Evolutionary conservation across 257 asterid species (phyloP).

Genomic region (Parsonsia alboflavescens): DNA sequence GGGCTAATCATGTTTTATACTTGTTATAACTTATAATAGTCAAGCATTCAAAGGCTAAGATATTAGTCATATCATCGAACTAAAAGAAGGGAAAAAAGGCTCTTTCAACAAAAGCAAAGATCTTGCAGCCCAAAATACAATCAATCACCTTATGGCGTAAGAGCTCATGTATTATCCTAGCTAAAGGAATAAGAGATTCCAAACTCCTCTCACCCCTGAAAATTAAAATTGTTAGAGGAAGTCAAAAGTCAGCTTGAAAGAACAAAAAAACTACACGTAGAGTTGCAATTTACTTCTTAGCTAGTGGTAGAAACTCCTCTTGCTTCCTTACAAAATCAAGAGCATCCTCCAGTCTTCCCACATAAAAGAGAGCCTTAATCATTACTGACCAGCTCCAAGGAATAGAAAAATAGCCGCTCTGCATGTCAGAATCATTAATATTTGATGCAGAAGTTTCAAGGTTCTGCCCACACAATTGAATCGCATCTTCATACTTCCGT

Average conservation of each 20-base stretch:
- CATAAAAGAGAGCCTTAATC: conserved; percentile 62
- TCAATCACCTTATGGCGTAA: conserved; percentile 71
- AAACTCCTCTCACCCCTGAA: conserved; percentile 45
- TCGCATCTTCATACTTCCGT: conserved; percentile 75
- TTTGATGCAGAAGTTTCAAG: conserved; percentile 45
- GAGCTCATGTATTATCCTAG: conserved; percentile 62
- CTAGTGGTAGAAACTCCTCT: conserved; percentile 44
- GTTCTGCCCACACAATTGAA: conserved; percentile 60
- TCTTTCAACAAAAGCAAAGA: background rate
- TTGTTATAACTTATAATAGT: background rate
- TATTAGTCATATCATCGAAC: background rate
- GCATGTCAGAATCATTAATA: conserved; percentile 36
- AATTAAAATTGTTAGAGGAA: conserved; percentile 20
- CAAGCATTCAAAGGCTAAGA: too few relatives aligned
- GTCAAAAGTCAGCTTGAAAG: background rate
- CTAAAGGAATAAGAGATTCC: conserved; percentile 63
- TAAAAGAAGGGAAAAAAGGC: background rate
- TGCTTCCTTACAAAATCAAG: conserved; percentile 63
- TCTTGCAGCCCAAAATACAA: conserved; percentile 24
- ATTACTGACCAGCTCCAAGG: conserved; percentile 64
- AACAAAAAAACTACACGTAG: background rate
- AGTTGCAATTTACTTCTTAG: conserved; percentile 41
- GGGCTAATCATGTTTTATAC: background rate
- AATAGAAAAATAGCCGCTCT: conserved; percentile 49
- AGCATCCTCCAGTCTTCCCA: conserved; percentile 89